These are phyloP conservation scores for Plasmodium ovale DNA, from an alignment of 169 alveolate species.

Conservation along the genomic window DNA sequence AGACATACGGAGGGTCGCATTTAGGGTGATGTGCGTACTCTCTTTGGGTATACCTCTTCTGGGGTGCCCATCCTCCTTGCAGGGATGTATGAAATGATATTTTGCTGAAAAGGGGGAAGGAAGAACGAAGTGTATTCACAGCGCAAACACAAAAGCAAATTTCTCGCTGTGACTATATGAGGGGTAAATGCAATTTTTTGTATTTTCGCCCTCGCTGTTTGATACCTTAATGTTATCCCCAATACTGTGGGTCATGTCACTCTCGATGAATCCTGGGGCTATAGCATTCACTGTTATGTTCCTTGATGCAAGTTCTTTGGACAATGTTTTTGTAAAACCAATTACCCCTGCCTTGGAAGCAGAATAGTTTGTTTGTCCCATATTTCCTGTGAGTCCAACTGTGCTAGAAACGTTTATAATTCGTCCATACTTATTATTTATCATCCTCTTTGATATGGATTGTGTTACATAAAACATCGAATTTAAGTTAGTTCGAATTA, in stretches of 20 bases:
- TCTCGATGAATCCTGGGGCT: constrained; percentile 88
- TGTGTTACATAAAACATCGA: constrained; percentile 79
- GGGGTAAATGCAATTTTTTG: neutral
- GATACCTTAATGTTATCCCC: constrained; percentile 80
- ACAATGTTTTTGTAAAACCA: constrained; percentile 91
- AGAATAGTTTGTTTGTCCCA: constrained; percentile 93
- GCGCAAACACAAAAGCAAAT: neutral
- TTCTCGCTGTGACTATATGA: no score
- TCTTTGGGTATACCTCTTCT: constrained; percentile 72
- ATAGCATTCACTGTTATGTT: constrained; percentile 89
- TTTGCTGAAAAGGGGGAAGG: constrained; percentile 58
- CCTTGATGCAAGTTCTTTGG: constrained; percentile 91
- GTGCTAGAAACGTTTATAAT: constrained; percentile 83
- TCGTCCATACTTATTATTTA: constrained; percentile 78
- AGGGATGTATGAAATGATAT: constrained; percentile 76
- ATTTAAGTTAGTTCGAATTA: constrained; percentile 89
- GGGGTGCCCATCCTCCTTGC: constrained; percentile 81
- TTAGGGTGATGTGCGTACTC: neutral
- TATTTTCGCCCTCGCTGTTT: neutral
- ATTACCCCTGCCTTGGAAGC: constrained; percentile 93
- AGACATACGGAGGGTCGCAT: neutral
- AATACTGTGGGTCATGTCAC: constrained; percentile 80
- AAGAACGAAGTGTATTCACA: neutral
- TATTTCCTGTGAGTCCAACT: constrained; percentile 91
- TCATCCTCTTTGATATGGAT: constrained; percentile 77